phyloP scores from a whole-genome alignment of 805 yeast genomes.

The Metschnikowia continentalis region DNA sequence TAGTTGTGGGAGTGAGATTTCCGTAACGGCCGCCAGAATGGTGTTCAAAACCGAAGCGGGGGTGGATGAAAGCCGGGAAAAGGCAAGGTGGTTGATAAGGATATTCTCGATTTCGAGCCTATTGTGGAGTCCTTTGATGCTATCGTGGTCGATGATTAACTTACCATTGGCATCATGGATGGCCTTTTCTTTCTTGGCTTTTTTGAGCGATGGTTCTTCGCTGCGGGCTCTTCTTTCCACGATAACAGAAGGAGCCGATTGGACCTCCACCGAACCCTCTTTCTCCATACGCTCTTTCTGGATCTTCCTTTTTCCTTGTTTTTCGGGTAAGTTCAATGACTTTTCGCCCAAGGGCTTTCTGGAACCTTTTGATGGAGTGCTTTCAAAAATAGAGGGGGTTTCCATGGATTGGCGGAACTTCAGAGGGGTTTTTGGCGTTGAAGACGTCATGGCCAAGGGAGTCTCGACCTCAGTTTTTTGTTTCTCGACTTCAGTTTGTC shows the following conservation, averaged over 20 bases:
- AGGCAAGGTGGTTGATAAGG: constrained; percentile 81
- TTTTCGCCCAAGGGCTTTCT: constrained; percentile 25
- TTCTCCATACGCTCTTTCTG: neutral
- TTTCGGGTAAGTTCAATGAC: constrained; percentile 21
- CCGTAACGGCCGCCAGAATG: constrained; percentile 54
- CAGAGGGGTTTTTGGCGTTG: neutral
- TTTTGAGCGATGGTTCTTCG: constrained; percentile 29
- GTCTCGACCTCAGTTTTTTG: neutral
- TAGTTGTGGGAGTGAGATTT: constrained; percentile 41
- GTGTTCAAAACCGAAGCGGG: constrained; percentile 70
- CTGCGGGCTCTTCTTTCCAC: constrained; percentile 25
- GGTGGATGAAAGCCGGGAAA: constrained; percentile 80
- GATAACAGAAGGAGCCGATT: neutral
- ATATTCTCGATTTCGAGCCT: constrained; percentile 57
- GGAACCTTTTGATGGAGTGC: neutral
- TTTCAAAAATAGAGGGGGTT: neutral
- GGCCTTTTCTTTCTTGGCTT: constrained; percentile 16
- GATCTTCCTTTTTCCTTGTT: neutral
- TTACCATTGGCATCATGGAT: constrained; percentile 24
- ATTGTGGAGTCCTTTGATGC: constrained; percentile 31
- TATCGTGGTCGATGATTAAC: constrained; percentile 22
- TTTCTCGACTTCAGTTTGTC: too few species aligned
- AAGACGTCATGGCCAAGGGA: neutral
- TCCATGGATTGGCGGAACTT: neutral
- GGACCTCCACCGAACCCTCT: neutral